Evolutionary conservation across 1,139 yeast genomes (phyloP), one percentile per base, ranked within the genome.

Genomic region (Groenewaldozyma sp.): DNA sequence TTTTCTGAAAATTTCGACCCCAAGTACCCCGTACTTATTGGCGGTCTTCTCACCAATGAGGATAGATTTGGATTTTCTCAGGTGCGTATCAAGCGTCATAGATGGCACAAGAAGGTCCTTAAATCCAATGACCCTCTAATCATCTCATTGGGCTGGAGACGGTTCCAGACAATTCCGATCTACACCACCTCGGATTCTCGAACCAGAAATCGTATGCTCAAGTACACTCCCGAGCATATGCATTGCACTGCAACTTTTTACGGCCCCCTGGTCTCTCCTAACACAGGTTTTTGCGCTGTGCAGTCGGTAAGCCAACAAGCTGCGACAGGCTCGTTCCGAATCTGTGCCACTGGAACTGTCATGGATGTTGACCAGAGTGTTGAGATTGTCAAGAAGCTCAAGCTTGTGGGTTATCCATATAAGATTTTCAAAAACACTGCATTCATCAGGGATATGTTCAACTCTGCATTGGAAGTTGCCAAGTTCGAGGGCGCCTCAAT

Each of bases 181-280:
- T 93, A 88, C 60, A 87, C 98, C 4, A 93, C 98, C 0, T 79
- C 95, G 4, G 99, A 93, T 63, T 91, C 97, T 3, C 73, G 99
- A 65, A 88, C 98, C 4, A 77, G 99, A 69, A 91, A 87, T 55
- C 81, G 98, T 68, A 84, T 93, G 96, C 73, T 93, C 65, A 93
- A 93, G 59, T 93, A 93, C 59, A 91, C 98, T 0, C 98, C 98
- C 4, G 99, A 93, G 57, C 99, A 93, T 62, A 87, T 96, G 34
- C 91, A 83, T 61, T 93, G 98, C 70, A 81, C 81, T 58, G 96
- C 95, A 0, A 82, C 95, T 21, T 88, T 93, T 63, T 93, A 88
- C 57, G 98, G 98, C 1, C 99, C 99, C 4, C 68, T 91, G 45
- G 95, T 91, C 37, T 88, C 97, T 1, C 98, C 98, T 31, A 91